phyloP scores from a whole-genome alignment of 805 yeast genomes.

The Priceomyces fermenticarens region DNA sequence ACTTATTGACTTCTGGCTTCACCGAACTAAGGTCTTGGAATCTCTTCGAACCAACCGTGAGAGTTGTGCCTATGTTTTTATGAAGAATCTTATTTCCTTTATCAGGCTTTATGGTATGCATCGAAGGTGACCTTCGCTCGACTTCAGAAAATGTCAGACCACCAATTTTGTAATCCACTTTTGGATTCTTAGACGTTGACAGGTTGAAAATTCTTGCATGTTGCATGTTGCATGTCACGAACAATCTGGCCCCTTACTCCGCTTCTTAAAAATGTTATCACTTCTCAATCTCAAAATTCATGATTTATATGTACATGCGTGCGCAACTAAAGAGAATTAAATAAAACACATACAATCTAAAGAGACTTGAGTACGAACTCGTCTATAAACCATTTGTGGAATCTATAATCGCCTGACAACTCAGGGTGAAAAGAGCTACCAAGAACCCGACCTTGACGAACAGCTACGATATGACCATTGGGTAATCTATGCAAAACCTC shows the following conservation, averaged over 20 bases:
- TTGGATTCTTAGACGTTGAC: constrained; percentile 4
- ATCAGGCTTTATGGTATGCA: constrained; percentile 16
- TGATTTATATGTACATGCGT: background rate
- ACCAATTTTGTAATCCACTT: background rate
- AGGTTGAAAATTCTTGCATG: constrained; percentile 25
- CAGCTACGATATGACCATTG: constrained; percentile 59
- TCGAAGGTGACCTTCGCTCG: constrained; percentile 6
- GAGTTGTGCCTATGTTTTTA: constrained; percentile 17
- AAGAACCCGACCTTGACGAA: constrained; percentile 60
- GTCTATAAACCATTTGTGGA: constrained; percentile 69
- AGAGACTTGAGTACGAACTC: constrained; percentile 43
- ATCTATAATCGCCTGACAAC: constrained; percentile 51
- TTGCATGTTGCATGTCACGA: constrained; percentile 19
- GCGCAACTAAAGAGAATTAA: too few relatives aligned
- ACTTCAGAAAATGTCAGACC: too few relatives aligned
- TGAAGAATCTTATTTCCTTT: constrained; percentile 7
- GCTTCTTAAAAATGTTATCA: too few relatives aligned
- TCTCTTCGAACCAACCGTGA: constrained; percentile 16
- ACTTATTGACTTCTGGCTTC: background rate
- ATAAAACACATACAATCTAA: too few relatives aligned
- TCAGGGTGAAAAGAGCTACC: constrained; percentile 87
- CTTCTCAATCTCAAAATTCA: background rate
- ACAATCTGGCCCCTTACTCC: background rate
- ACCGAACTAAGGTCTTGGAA: background rate
- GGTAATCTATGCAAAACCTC: constrained; percentile 41